A percentile compares a stretch with the other conserved stretches of the same genome.
Conservation (phyloP, 2,329 filamentous ascomycete species). For the Cladosporium colombiae region DNA sequence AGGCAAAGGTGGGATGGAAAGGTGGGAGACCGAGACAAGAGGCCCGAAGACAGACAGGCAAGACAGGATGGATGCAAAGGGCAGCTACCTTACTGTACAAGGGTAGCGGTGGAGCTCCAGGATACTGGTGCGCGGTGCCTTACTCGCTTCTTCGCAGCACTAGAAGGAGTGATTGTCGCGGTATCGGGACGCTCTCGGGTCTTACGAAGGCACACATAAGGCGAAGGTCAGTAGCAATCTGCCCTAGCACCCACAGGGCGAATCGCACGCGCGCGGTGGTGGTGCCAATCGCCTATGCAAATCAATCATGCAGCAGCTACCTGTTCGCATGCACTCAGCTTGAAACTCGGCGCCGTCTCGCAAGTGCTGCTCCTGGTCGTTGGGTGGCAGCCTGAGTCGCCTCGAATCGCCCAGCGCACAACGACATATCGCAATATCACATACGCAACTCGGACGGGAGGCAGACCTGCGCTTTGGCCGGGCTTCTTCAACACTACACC, state of each 20-base stretch:
- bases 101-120: not conserved
- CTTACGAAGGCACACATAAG: slow-evolving; percentile 4
- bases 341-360: not conserved
- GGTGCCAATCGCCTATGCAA: slow-evolving; percentile 4
- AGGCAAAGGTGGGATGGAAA: not conserved
- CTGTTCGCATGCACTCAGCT: not conserved
- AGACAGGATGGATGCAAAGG: not conserved
- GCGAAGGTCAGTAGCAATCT: not conserved
- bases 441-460: slow-evolving; percentile 1
- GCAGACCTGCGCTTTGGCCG: slow-evolving; percentile 11
- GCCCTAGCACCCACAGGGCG: not conserved
- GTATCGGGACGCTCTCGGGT: not conserved
- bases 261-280: not conserved
- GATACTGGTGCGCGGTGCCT: not conserved
- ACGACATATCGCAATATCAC: slow-evolving; percentile 14
- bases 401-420: not conserved
- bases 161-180: not conserved
- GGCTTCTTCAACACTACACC: slow-evolving; percentile 4
- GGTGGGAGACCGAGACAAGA: not conserved
- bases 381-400: not conserved
- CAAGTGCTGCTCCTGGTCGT: not conserved
- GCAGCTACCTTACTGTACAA: not conserved
- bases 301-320: not conserved
- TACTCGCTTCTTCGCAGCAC: slow-evolving; percentile 1
- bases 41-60: not conserved